Conservation (phyloP, 2,329 filamentous ascomycete species). For the Hypocreales sp. region DNA sequence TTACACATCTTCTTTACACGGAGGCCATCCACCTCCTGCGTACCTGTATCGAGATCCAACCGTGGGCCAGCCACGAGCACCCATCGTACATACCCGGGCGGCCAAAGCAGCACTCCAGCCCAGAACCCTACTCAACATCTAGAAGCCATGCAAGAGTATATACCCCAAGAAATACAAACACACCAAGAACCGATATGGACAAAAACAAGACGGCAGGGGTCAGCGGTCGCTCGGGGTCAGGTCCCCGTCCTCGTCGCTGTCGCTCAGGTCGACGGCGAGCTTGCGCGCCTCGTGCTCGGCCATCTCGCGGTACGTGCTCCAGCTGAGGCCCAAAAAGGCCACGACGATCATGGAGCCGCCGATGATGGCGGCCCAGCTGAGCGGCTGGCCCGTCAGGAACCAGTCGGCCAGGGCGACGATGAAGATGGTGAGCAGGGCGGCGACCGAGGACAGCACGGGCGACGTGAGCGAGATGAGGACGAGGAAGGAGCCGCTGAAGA, state of each 20-base stretch:
- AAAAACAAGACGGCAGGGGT: too few relatives aligned
- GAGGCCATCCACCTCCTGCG: too few relatives aligned
- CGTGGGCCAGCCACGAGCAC: too few relatives aligned
- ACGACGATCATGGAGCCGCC: slow-evolving; percentile 80
- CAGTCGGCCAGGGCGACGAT: slow-evolving; percentile 88
- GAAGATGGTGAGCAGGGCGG: slow-evolving; percentile 90
- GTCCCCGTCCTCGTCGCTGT: slow-evolving; percentile 31
- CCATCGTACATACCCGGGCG: too few relatives aligned
- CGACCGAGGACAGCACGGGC: slow-evolving; percentile 83
- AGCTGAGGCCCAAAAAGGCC: slow-evolving; percentile 77
- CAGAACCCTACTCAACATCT: too few relatives aligned
- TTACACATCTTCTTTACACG: too few relatives aligned
- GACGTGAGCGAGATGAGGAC: slow-evolving; percentile 86
- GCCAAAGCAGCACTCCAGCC: too few relatives aligned
- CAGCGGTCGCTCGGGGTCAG: slow-evolving; percentile 4
- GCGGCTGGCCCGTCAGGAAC: slow-evolving; percentile 61
- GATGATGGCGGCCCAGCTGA: slow-evolving; percentile 58
- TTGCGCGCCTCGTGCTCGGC: slow-evolving; percentile 60
- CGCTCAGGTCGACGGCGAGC: slow-evolving; percentile 25
- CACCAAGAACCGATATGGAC: too few relatives aligned
- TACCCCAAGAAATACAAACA: too few relatives aligned
- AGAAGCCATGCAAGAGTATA: too few relatives aligned
- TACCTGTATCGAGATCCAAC: too few relatives aligned
- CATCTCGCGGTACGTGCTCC: slow-evolving; percentile 90
- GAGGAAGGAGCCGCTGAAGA: slow-evolving; percentile 84